Evolutionary conservation across 768 basidiomycete species (phyloP).

Genomic region (Suillus sp.): DNA sequence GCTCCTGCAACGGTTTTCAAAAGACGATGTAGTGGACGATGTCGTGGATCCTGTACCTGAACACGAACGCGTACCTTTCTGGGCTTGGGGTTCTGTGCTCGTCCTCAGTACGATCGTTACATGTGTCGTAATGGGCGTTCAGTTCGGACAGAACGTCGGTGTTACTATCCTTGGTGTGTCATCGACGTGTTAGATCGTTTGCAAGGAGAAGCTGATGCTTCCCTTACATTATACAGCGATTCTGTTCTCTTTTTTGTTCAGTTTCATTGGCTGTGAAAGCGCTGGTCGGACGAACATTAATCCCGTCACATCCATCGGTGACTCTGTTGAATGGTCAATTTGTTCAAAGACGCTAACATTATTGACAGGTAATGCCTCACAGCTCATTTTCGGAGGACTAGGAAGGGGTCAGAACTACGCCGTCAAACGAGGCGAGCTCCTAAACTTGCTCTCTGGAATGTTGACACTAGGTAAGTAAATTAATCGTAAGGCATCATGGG

Average conservation of each 20-base stretch:
- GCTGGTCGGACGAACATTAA: conserved; percentile 61
- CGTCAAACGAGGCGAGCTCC: conserved; percentile 12
- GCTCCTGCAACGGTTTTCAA: conserved; percentile 7
- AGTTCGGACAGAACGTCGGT: conserved; percentile 54
- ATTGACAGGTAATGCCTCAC: conserved; percentile 42
- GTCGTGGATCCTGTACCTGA: conserved; percentile 54
- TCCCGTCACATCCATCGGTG: conserved; percentile 54
- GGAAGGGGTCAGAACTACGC: conserved; percentile 43
- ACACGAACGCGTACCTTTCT: conserved; percentile 55
- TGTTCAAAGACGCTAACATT: not conserved
- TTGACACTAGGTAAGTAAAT: conserved; percentile 11
- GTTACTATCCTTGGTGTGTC: conserved; percentile 13
- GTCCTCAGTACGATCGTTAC: conserved; percentile 49
- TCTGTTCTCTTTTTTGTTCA: conserved; percentile 61
- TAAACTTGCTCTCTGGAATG: conserved; percentile 13
- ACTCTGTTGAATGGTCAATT: not conserved
- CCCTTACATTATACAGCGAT: conserved; percentile 33
- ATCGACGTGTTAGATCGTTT: not conserved
- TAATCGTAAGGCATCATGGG: not conserved
- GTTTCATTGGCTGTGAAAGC: conserved; percentile 64
- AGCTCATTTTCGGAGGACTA: conserved; percentile 65
- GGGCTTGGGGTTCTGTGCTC: conserved; percentile 55
- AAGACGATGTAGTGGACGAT: conserved; percentile 29
- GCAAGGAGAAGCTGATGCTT: not conserved
- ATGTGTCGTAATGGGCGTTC: conserved; percentile 52